Evolutionary conservation across 2,329 filamentous ascomycete genomes (phyloP), one percentile per base, ranked within the genome.

Genomic region (Aspergillus nomiae): DNA sequence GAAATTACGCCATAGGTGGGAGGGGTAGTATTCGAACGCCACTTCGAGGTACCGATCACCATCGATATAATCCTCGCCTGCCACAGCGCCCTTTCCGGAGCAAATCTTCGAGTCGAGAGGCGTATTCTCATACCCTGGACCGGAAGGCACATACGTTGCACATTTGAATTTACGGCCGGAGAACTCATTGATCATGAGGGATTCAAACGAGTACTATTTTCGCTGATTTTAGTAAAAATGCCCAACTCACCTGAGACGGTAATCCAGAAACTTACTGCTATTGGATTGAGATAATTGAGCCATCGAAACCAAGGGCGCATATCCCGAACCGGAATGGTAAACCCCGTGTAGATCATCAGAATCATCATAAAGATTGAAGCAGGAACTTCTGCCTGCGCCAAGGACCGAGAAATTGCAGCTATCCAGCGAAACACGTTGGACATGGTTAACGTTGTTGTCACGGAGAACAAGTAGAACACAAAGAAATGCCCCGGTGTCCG

Each of bases 161-260:
- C 85, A 87, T 2, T 63, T 56, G 71, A 90, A 94, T 0, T 87
- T 65, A 8, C 89, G 85, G 60, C 80, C 79, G 69, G 87, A 77
- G 68, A 96, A 96, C 75, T 96, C 93, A 76, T 96, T 96, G 69
- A 92, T 86, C 84, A 95, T 90, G 16, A 96, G 83, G 0, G 89
- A 82, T 74, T 96, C 92, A 71, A 96, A 96, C 0, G 89, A 87
- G 67, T 96, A 96, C 69, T 72, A 60, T 30, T 1, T 12, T 21
- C 8, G 8, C 3, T 14, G 24, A 30, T 45, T 32, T 46, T 58
- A 21, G 48, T 2, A 4, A 3, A 12, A 2, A 24, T 26, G 19
- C 3, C 4, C 19, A 5, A 12, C 21, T 16, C 36, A 46, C 14
- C 46, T 19, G 21, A n/a, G 16, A 16, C 19, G 10, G n/a, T 7